Conservation (phyloP, 2,329 filamentous ascomycete genomes). For the Colletotrichum spaethianum region DNA sequence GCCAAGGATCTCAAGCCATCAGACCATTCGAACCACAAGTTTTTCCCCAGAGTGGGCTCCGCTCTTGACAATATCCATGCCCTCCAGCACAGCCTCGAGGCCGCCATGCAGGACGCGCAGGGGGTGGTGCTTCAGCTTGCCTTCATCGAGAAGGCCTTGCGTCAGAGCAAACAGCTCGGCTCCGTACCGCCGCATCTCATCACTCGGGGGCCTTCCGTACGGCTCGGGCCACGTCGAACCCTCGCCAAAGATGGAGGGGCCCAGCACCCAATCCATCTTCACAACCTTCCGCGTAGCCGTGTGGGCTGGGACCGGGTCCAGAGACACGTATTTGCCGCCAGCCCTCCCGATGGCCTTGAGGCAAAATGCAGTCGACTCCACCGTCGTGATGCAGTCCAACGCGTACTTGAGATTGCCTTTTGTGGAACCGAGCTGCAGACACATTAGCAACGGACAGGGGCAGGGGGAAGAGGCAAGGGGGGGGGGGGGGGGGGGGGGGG, state of each 20-base stretch:
- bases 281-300: conserved; percentile 37
- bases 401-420: conserved; percentile 47
- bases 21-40: too few relatives aligned
- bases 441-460: not conserved
- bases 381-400: conserved; percentile 54
- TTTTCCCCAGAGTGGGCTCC: too few relatives aligned
- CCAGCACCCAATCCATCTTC: conserved; percentile 48
- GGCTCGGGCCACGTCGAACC: conserved; percentile 42
- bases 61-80: too few relatives aligned
- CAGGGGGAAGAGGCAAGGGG: too few relatives aligned
- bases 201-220: conserved; percentile 40
- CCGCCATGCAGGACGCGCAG: too few relatives aligned
- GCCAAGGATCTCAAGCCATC: too few relatives aligned
- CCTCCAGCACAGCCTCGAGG: too few relatives aligned
- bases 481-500: too few relatives aligned
- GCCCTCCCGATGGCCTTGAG: conserved; percentile 44
- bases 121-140: conserved; percentile 39
- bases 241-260: conserved; percentile 46
- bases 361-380: conserved; percentile 47
- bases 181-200: conserved; percentile 25
- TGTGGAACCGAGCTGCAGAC: conserved; percentile 26
- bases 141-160: conserved; percentile 37
- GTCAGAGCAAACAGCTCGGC: conserved; percentile 29
- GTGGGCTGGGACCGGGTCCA: not conserved
- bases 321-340: conserved; percentile 45